phyloP scores from a whole-genome alignment of 805 yeast species.

The Candida nitratophila region DNA sequence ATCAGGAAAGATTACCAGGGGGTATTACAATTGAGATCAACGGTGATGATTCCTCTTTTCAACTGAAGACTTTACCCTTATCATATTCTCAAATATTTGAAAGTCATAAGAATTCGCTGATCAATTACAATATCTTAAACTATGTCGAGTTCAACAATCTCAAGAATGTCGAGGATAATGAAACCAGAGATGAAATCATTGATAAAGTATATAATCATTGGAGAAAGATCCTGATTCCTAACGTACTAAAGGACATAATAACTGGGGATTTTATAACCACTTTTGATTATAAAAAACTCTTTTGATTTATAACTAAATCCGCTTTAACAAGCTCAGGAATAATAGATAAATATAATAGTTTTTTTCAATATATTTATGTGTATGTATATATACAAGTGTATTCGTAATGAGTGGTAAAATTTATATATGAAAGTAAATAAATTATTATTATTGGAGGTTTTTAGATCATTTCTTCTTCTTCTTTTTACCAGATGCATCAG shows the following conservation, averaged over 20 bases:
- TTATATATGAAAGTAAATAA: not conserved
- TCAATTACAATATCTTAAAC: slow-evolving; percentile 22
- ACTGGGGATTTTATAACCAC: slow-evolving; percentile 22
- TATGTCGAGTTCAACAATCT: not conserved
- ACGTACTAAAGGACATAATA: slow-evolving; percentile 13
- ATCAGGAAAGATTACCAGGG: slow-evolving; percentile 57
- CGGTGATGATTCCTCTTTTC: slow-evolving; percentile 6
- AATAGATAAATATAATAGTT: too few species aligned
- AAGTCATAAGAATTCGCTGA: slow-evolving; percentile 23
- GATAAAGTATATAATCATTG: slow-evolving; percentile 18
- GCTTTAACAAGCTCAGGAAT: not conserved
- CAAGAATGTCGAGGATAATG: not conserved
- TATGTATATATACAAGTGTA: not conserved
- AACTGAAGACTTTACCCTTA: slow-evolving; percentile 20
- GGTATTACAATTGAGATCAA: slow-evolving; percentile 33
- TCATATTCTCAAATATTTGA: slow-evolving; percentile 17
- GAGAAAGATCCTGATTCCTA: slow-evolving; percentile 15
- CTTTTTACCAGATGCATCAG: slow-evolving; percentile 31
- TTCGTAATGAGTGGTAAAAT: not conserved
- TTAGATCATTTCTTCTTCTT: slow-evolving; percentile 19
- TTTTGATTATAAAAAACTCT: slow-evolving; percentile 25
- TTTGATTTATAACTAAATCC: slow-evolving; percentile 9
- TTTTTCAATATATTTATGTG: not conserved
- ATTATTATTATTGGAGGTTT: not conserved
- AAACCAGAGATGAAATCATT: not conserved